Evolutionary conservation across 805 yeast species (phyloP).

Genomic region (Lachancea nothofagi): DNA sequence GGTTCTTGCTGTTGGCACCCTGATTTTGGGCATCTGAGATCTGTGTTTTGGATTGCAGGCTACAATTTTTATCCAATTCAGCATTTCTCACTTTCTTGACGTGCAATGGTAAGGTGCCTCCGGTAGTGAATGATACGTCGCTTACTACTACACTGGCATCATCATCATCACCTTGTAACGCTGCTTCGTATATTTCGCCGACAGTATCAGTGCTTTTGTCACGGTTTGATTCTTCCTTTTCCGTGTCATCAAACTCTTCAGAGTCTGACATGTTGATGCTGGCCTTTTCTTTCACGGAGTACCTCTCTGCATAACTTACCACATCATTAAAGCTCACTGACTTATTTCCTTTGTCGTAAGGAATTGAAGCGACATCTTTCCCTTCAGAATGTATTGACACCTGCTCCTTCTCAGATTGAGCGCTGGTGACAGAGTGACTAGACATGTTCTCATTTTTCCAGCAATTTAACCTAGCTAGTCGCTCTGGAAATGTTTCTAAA

Average conservation of each 20-base stretch:
- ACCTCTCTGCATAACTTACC: conserved; percentile 32
- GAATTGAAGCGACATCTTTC: conserved; percentile 7
- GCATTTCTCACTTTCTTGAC: conserved; percentile 17
- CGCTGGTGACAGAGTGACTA: conserved; percentile 14
- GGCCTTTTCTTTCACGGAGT: conserved; percentile 19
- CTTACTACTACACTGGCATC: conserved; percentile 31
- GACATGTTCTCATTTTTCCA: conserved; percentile 74
- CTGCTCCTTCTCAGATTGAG: conserved; percentile 1
- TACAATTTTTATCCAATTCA: neutral
- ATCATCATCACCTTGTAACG: conserved; percentile 23
- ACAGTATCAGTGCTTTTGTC: conserved; percentile 14
- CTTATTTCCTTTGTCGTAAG: conserved; percentile 22
- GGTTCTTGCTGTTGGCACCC: neutral
- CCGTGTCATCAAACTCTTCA: conserved; percentile 20
- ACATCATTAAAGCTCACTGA: conserved; percentile 34
- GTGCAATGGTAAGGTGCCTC: conserved; percentile 25
- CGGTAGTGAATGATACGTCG: conserved; percentile 32
- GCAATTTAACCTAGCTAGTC: conserved; percentile 87
- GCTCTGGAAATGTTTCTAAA: conserved; percentile 83
- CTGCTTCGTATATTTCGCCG: conserved; percentile 37
- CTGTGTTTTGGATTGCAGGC: neutral
- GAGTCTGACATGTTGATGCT: conserved; percentile 16
- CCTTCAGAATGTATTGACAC: conserved; percentile 8
- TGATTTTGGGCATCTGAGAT: neutral
- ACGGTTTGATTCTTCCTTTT: conserved; percentile 18